Evolutionary conservation across 2,329 filamentous ascomycete species (phyloP).

Genomic region (Teratosphaeria gauchensis): DNA sequence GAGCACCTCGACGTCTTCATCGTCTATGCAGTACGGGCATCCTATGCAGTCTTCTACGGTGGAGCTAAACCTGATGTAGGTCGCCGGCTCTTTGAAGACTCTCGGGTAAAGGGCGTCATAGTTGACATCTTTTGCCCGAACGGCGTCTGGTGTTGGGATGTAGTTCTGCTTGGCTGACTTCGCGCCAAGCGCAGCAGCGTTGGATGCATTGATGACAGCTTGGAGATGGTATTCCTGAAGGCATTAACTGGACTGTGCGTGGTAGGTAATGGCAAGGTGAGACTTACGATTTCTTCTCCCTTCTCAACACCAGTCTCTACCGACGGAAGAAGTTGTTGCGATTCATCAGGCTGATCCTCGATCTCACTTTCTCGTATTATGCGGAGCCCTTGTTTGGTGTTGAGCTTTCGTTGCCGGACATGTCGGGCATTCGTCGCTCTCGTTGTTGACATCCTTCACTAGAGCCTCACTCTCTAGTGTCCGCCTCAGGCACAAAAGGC

Average conservation of each 20-base stretch:
- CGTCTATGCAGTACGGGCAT: constrained; percentile 87
- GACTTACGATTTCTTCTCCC: constrained; percentile 89
- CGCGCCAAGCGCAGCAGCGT: constrained; percentile 44
- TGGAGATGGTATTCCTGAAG: constrained; percentile 88
- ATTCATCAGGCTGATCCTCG: constrained; percentile 66
- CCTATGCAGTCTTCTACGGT: constrained; percentile 94
- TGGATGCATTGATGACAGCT: constrained; percentile 61
- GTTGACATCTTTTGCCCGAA: constrained; percentile 52
- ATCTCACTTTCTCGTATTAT: constrained; percentile 87
- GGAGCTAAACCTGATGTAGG: constrained; percentile 95
- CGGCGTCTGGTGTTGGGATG: constrained; percentile 58
- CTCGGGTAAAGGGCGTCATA: constrained; percentile 84
- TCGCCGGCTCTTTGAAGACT: constrained; percentile 71
- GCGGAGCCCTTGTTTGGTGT: constrained; percentile 75
- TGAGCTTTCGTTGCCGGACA: constrained; percentile 79
- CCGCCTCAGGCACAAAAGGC: constrained; percentile 6
- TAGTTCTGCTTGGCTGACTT: constrained; percentile 49
- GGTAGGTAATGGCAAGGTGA: constrained; percentile 1
- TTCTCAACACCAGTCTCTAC: constrained; percentile 96
- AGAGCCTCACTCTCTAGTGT: not conserved
- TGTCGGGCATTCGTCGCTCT: constrained; percentile 27
- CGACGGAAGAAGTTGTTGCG: constrained; percentile 69
- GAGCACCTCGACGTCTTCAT: constrained; percentile 79
- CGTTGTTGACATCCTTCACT: constrained; percentile 15
- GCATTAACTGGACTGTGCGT: not conserved